Conservation (phyloP, 352 stramenopile species). For the Albugo laibachii region DNA sequence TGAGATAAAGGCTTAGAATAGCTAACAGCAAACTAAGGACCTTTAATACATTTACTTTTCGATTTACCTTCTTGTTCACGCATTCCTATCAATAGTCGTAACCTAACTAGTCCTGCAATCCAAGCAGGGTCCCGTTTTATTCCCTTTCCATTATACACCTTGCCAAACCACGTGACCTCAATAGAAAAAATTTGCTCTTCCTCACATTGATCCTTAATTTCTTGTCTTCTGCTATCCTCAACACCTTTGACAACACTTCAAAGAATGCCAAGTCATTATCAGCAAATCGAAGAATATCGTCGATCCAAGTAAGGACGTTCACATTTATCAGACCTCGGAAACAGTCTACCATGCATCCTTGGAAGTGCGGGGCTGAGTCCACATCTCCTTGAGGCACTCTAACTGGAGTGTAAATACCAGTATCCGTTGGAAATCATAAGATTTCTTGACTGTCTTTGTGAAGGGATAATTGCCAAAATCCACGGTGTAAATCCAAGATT, state of each 20-base stretch:
- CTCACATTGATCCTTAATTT: slow-evolving; percentile 9
- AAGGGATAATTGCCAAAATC: slow-evolving; percentile 1
- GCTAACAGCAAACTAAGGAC: too few species aligned
- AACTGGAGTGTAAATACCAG: slow-evolving; percentile 7
- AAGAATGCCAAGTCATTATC: slow-evolving; percentile 9
- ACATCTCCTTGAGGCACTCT: slow-evolving; percentile 3
- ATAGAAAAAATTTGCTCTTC: slow-evolving; percentile 7
- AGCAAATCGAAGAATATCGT: slow-evolving; percentile 15
- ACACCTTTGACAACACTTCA: slow-evolving; percentile 6
- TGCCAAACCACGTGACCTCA: slow-evolving; percentile 7
- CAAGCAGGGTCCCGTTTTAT: slow-evolving; percentile 4
- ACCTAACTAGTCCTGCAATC: slow-evolving; percentile 5
- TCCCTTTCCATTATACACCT: slow-evolving; percentile 1
- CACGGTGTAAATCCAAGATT: background rate
- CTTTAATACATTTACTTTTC: too few species aligned
- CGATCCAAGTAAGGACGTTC: slow-evolving; percentile 13
- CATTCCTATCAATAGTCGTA: too few species aligned
- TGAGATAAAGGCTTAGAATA: too few species aligned
- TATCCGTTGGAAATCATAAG: slow-evolving; percentile 9
- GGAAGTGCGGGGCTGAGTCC: slow-evolving; percentile 5
- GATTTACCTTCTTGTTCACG: too few species aligned
- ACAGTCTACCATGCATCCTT: slow-evolving; percentile 6
- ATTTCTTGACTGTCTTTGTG: slow-evolving; percentile 2
- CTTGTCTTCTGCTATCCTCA: slow-evolving; percentile 6
- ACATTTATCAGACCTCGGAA: slow-evolving; percentile 7